These are phyloP conservation scores for Nepenthes alata DNA, from an alignment of 179 eudicot genomes.

Conservation along the genomic window DNA sequence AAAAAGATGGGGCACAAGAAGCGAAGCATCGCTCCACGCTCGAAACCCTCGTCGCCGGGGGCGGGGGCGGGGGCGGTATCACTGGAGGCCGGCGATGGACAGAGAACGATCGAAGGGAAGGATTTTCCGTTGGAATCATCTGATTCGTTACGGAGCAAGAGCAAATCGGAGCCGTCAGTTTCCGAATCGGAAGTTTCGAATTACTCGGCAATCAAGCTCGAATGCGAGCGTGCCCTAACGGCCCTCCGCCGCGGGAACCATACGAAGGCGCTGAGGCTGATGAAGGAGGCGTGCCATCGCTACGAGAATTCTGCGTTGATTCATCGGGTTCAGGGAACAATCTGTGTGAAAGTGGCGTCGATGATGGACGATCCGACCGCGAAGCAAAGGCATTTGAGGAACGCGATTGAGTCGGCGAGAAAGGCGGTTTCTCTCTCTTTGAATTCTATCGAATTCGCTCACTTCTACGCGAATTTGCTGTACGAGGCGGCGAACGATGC, in stretches of 20 bases:
- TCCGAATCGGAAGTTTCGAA: slow-evolving; percentile 13
- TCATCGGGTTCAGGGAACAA: slow-evolving; percentile 50
- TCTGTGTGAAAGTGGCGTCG: slow-evolving; percentile 49
- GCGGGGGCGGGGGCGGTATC: slow-evolving; percentile 6
- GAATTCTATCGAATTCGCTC: slow-evolving; percentile 56
- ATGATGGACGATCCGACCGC: slow-evolving; percentile 44
- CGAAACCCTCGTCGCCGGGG: slow-evolving; percentile 21
- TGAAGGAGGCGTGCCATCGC: slow-evolving; percentile 44
- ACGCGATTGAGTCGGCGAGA: slow-evolving; percentile 60
- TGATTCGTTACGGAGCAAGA: not conserved
- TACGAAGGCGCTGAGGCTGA: slow-evolving; percentile 52
- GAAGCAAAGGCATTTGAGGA: slow-evolving; percentile 46
- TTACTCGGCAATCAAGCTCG: slow-evolving; percentile 31
- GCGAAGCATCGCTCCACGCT: slow-evolving; percentile 41
- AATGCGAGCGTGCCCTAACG: slow-evolving; percentile 60
- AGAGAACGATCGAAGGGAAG: not conserved
- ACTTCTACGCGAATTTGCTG: slow-evolving; percentile 74
- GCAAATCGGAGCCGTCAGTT: slow-evolving; percentile 6
- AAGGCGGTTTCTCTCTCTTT: slow-evolving; percentile 50
- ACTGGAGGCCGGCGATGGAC: slow-evolving; percentile 5
- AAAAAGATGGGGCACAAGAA: slow-evolving; percentile 68
- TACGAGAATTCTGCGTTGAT: slow-evolving; percentile 40
- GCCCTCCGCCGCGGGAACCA: slow-evolving; percentile 63
- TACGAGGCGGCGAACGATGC: slow-evolving; percentile 54
- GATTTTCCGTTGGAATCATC: not conserved